phyloP scores from a whole-genome alignment of 2,329 filamentous ascomycete genomes.

The Moelleriella libera region DNA sequence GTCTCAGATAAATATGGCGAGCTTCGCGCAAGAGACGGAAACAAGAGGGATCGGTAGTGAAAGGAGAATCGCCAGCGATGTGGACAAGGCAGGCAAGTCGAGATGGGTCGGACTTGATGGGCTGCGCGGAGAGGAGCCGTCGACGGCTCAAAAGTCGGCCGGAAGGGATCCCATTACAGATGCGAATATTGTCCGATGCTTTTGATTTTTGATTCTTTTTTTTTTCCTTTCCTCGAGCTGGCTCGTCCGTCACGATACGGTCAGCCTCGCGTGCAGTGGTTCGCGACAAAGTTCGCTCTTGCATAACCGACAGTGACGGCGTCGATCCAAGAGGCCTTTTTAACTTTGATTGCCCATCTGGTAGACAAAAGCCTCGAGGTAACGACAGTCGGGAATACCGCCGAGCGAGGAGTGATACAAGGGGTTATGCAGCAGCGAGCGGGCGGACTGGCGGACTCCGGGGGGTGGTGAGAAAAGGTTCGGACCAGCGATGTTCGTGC shows the following conservation, averaged over 20 bases:
- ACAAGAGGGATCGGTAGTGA: neutral
- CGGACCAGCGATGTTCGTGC: too few species aligned
- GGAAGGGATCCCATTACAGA: neutral
- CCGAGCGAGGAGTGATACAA: neutral
- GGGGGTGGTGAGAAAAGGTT: too few species aligned
- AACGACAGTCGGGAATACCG: neutral
- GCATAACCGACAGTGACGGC: neutral
- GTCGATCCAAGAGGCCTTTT: neutral
- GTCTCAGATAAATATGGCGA: conserved; percentile 1
- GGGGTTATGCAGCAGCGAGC: neutral
- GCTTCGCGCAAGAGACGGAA: neutral
- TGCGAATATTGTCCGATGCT: neutral
- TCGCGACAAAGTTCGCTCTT: neutral
- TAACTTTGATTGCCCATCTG: neutral
- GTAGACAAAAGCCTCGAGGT: neutral
- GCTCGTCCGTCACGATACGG: neutral
- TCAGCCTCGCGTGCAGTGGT: neutral
- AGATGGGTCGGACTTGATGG: neutral
- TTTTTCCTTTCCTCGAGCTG: too few species aligned
- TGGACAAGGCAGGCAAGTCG: too few species aligned
- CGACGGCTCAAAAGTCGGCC: conserved; percentile 2
- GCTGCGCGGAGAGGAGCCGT: neutral
- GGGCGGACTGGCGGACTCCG: too few species aligned
- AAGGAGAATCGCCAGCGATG: too few species aligned
- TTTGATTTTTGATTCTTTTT: too few species aligned